Evolutionary conservation across 495 filamentous ascomycete species (phyloP), one percentile per base, ranked within the genome.

Genomic region (Aspergillus steynii): DNA sequence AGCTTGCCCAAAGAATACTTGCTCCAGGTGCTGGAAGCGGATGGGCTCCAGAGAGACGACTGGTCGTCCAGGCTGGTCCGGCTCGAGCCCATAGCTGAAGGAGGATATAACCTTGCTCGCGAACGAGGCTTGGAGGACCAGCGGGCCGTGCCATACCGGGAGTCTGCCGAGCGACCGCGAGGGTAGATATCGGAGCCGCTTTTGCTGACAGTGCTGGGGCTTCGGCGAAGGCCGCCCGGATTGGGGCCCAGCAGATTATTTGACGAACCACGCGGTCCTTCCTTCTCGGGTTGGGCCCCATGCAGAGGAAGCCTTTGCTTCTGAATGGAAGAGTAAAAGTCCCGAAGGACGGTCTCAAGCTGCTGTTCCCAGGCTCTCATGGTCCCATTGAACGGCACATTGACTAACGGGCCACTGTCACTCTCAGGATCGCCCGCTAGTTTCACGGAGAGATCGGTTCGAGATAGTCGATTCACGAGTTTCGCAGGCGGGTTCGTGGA

Each of bases 61-160:
- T 88, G 86, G 65, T 98, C 95, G 59, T 99, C 95, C 51, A 98
- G 82, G 72, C 92, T 96, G 6, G 94, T 97, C 25, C 94, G 83
- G 67, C 93, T 97, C 2, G 95, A 97, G n/a, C 88, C 91, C 62
- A 96, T 82, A 29, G 89, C 89, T 4, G 90, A 95, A 45, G 82
- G 73, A 49, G 90, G 89, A 64, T 93, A 93, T 8, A 96, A 74
- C 50, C 90, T 82, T 32, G 89, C 89, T 27, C 94, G 84, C 4
- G 92, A 96, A 48, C 94, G 86, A 64, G 90, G 92, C 74, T 97
- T 97, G 49, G 87, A 86, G 9, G 81, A 82, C 90, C 92, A 98
- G 56, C 91, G 82, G 6, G 83, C 85, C 2, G 87, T 87, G 58
- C 84, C 85, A 55, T 85, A 79, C 29, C 86, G 80, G 47, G 83